Base-by-base conservation (phyloP, 345 rosid species). In the Schrenkiella parvula region DNA sequence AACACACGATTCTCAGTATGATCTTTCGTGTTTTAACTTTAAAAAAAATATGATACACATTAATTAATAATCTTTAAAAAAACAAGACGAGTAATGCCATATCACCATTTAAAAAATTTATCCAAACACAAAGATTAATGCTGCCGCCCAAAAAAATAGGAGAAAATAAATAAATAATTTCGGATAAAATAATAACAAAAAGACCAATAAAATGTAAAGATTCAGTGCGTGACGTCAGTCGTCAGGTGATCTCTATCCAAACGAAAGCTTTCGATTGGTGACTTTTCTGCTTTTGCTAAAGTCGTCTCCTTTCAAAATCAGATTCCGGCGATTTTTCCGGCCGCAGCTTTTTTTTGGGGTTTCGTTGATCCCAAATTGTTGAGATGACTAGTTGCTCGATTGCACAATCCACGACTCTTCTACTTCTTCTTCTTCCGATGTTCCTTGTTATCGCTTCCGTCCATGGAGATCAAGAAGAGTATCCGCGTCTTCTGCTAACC, bases 401-500 rank as follows among this genome's bases (percentile, higher is more conserved):
- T 48, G n/a, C 62, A 34, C 60, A 9, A 15, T 66, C 43, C 22
- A 3, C 59, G 34, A 52, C 17, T 4, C 37, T 28, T 38, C 71
- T 47, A 17, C 50, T 71, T 63, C 46, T 72, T 34, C 60, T 55
- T 0, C 77, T 76, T 31, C 29, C 25, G 0, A 25, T 34, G 4
- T 46, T 14, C 28, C 32, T 22, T 9, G 8, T 38, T 1, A 2
- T 50, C 13, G 44, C 31, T 28, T 51, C 62, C 55, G 66, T 22
- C 25, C 26, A 41, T 34, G 81, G 83, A 35, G 74, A 59, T 22
- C 72, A 73, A 58, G 66, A 73, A 55, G 68, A 21, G 23, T 80
- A 80, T 62, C 48, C 66, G 7, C 52, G 71, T 21, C 70, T 84
- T 9, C 18, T 86, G 28, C 69, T 89, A 29, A 66, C 50, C 38